These are phyloP conservation scores for Kuraishia hungarica DNA, from an alignment of 805 yeast species.

Conservation along the genomic window DNA sequence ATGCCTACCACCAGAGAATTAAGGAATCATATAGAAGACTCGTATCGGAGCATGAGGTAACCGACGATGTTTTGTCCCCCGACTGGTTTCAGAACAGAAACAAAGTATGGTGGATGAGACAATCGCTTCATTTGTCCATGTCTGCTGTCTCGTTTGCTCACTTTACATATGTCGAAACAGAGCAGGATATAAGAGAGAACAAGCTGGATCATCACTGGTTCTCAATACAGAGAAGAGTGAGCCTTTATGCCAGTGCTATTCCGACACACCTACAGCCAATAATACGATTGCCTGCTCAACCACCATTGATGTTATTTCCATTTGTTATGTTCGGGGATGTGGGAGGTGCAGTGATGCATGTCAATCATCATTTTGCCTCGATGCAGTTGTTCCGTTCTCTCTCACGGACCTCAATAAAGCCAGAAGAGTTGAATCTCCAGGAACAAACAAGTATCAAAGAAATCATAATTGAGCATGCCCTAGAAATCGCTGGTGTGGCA, in stretches of 20 bases:
- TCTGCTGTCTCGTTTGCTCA: slow-evolving; percentile 3
- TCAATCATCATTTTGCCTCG: not conserved
- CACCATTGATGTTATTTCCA: not conserved
- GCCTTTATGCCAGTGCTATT: slow-evolving; percentile 1
- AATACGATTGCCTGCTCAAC: not conserved
- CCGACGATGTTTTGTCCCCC: not conserved
- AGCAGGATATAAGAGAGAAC: slow-evolving; percentile 1
- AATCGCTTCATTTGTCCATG: slow-evolving; percentile 4
- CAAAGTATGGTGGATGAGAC: slow-evolving; percentile 9
- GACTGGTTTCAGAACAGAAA: slow-evolving; percentile 1
- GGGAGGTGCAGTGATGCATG: not conserved
- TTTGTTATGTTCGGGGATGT: not conserved
- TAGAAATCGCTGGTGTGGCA: not conserved
- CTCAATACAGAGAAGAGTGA: slow-evolving; percentile 4
- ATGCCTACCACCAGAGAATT: not conserved
- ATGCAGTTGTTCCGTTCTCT: not conserved
- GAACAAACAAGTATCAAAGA: no score
- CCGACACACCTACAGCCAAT: not conserved
- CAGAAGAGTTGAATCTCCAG: not conserved
- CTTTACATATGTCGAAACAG: slow-evolving; percentile 5
- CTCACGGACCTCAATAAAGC: not conserved
- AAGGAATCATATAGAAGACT: not conserved
- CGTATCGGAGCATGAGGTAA: not conserved
- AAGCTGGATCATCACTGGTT: slow-evolving; percentile 8
- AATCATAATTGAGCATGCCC: not conserved